Evolutionary conservation across 441 rosid genomes (phyloP).

Genomic region (Populus tomentosa): DNA sequence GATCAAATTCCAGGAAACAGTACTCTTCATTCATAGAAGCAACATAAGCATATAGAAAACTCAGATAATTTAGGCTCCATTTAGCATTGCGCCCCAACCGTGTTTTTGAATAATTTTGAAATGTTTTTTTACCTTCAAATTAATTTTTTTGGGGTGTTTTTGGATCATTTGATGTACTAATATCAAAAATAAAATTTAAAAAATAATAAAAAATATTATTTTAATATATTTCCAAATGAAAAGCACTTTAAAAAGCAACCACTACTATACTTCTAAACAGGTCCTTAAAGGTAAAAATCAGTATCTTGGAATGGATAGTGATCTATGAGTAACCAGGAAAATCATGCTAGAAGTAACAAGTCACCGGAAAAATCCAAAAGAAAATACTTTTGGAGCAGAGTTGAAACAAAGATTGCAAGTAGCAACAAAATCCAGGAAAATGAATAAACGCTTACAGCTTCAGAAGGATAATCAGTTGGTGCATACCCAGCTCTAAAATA

Average conservation of each 20-base stretch:
- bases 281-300: background rate
- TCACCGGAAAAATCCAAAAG: background rate
- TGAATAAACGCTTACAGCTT: constrained; percentile 57
- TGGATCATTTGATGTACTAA: too few relatives aligned
- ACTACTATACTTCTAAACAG: too few relatives aligned
- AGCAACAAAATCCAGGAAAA: constrained; percentile 1
- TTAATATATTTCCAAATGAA: too few relatives aligned
- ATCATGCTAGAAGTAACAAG: background rate
- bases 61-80: background rate
- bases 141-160: too few relatives aligned
- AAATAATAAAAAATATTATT: too few relatives aligned
- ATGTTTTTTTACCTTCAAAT: too few relatives aligned
- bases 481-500: constrained; percentile 95
- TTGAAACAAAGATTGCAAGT: background rate
- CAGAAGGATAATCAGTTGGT: constrained; percentile 89
- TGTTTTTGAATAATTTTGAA: background rate
- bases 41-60: background rate
- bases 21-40: background rate
- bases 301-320: background rate
- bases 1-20: background rate
- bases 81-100: background rate
- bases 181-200: too few relatives aligned
- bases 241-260: too few relatives aligned
- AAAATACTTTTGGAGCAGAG: background rate
- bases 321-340: background rate